Base-by-base conservation (phyloP, 2,329 filamentous ascomycete species). In the Chaetomium strumarium region DNA sequence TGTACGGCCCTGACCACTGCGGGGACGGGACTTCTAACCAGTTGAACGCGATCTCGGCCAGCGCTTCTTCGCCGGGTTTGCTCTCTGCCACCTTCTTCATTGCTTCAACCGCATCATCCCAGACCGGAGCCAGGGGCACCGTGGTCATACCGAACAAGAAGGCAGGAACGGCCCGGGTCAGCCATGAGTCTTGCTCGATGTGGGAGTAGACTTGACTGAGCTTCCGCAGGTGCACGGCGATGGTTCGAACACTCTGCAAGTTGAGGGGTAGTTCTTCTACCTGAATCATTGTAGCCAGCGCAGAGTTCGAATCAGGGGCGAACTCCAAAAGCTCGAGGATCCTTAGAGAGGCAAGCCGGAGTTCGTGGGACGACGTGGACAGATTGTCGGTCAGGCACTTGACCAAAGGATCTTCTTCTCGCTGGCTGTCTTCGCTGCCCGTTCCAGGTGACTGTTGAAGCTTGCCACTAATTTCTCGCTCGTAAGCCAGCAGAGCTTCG, bases 131-230 rank as follows among this genome's bases (percentile, higher is more conserved):
- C 58, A 96, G 76, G 60, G 86, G 88, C 45, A 95, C 83, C 0
- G 91, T 93, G 55, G 97, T 77, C 69, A 96, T 79, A 45, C 93
- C 93, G 62, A 96, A 96, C 62, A 90, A 84, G 63, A 91, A 97
- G 0, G 81, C 78, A 0, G 91, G 88, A 30, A 97, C 78, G 7
- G 90, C 82, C 61, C 80, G 77, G 53, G 80, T 76, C 58, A 95
- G 71, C 81, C 85, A 88, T 1, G 79, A 79, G 36, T 80, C 75
- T 2, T 79, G 71, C 38, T 75, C 72, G 10, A 85, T 65, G 20
- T 78, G 74, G 6, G 78, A 70, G 65, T 93, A 95, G 30, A 70
- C 70, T 49, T 77, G 71, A 13, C 85, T 76, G 40, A 96, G 76
- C 63, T 89, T 90, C 43, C 92, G 86, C 49, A 96, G 79, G 57